Evolutionary conservation across 106 monocot species (phyloP).

Genomic region (Chionographis japonica): DNA sequence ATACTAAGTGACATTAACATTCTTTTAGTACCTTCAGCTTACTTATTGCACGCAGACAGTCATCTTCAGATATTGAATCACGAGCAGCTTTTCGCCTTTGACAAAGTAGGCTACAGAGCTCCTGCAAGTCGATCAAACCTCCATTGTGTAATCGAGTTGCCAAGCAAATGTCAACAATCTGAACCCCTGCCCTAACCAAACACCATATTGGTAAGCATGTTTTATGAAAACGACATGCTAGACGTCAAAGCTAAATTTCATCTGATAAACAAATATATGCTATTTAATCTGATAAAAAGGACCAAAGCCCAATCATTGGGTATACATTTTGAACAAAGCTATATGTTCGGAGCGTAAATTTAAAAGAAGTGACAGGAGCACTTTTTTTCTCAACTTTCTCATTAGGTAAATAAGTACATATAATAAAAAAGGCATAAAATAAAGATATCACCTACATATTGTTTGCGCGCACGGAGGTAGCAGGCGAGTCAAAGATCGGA

Average conservation of each 20-base stretch:
- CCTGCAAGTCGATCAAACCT: conserved; percentile 87
- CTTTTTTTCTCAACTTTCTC: too few relatives aligned
- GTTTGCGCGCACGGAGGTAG: too few relatives aligned
- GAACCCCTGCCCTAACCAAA: conserved; percentile 58
- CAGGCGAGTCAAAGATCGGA: too few relatives aligned
- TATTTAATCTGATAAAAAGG: too few relatives aligned
- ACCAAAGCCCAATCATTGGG: background rate
- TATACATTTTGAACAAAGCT: background rate
- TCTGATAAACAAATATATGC: too few relatives aligned
- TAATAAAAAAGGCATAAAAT: too few relatives aligned
- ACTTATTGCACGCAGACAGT: conserved; percentile 92
- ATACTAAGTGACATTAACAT: too few relatives aligned
- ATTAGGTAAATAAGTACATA: too few relatives aligned
- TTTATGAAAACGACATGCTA: too few relatives aligned
- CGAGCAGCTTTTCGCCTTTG: conserved; percentile 68
- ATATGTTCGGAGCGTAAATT: background rate
- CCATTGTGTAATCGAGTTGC: conserved; percentile 84
- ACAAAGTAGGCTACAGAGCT: conserved; percentile 66
- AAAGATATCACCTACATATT: too few relatives aligned
- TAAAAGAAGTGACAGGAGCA: too few relatives aligned
- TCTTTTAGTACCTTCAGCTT: conserved; percentile 70
- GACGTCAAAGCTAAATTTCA: too few relatives aligned
- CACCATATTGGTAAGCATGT: background rate
- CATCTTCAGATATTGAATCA: conserved; percentile 88
- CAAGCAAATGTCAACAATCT: conserved; percentile 95